Evolutionary conservation across 352 stramenopile species (phyloP), one percentile per base, ranked within the genome.

Genomic region (Globisporangium rhizosaccharum): DNA sequence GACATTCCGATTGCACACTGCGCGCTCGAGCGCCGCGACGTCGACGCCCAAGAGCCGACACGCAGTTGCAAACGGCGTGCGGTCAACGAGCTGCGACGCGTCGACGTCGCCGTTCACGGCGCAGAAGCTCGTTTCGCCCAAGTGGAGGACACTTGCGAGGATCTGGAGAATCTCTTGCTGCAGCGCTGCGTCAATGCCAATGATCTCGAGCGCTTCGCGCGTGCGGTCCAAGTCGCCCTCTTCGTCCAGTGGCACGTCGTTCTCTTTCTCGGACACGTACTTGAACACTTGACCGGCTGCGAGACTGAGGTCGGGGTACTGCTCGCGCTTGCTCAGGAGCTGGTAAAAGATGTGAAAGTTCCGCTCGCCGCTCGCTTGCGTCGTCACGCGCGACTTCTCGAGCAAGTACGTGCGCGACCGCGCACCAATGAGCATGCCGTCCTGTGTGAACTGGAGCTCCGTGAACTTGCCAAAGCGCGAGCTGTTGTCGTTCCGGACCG

Each of bases 311-410:
- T 92, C 73, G 0, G 79, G 79, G 53, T 88, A 87, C 37, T 74
- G 61, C 25, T 72, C 59, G 18, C 73, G 71, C 53, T 85, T 71
- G 23, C 80, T 75, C 54, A 96, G 59, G 30, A 98, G 56, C 70
- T 97, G 90, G 70, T 98, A 98, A 53, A 98, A 98, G 47, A 97
- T 93, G 71, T 98, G 92, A 62, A 97, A 98, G 63, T 97, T 98
- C 52, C 91, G 84, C 65, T 98, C 92, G 33, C 79, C 82, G 4
- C 74, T 59, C 0, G 85, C 79, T 57, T 97, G 91, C 28, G 82
- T 88, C 39, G 80, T 89, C 33, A 97, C 88, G 30, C 92, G 87
- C 60, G 86, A 96, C 65, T 98, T 98, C 63, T 98, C 92, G 9
- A 98, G 69, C 39, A 98, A 65, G 68, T 97, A 98, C 46, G 84